Evolutionary conservation across 2,329 filamentous ascomycete species (phyloP).

Genomic region (Aspergillaceae sp.): DNA sequence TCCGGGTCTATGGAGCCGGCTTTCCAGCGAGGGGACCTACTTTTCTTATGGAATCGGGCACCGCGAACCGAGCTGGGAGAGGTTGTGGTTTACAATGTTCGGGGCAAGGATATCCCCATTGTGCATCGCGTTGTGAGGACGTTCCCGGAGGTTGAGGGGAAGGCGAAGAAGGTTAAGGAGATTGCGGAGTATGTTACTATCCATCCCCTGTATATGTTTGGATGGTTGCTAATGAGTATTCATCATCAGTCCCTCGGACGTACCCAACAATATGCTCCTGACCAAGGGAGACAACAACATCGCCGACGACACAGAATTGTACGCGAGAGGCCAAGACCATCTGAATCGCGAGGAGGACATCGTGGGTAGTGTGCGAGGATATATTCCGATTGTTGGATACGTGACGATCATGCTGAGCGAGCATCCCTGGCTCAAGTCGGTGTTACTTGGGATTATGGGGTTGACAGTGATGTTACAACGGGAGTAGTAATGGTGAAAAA

Average conservation of each 20-base stretch:
- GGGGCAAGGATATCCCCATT: slow-evolving; percentile 93
- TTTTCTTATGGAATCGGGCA: slow-evolving; percentile 56
- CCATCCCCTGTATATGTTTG: not conserved
- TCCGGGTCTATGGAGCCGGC: slow-evolving; percentile 62
- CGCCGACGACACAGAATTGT: slow-evolving; percentile 85
- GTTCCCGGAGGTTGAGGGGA: slow-evolving; percentile 42
- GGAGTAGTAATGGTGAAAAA: slow-evolving; percentile 48
- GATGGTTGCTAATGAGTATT: slow-evolving; percentile 1
- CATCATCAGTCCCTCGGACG: slow-evolving; percentile 6
- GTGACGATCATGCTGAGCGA: slow-evolving; percentile 94
- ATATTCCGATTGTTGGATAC: slow-evolving; percentile 91
- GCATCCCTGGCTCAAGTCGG: slow-evolving; percentile 94
- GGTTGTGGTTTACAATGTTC: slow-evolving; percentile 74
- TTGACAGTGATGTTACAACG: slow-evolving; percentile 84
- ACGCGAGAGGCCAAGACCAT: slow-evolving; percentile 78
- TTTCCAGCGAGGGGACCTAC: slow-evolving; percentile 55
- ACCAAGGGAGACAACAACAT: slow-evolving; percentile 98
- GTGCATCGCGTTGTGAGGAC: slow-evolving; percentile 82
- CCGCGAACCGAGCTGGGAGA: slow-evolving; percentile 60
- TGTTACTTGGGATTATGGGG: slow-evolving; percentile 90
- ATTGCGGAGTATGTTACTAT: slow-evolving; percentile 19
- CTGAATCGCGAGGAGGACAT: slow-evolving; percentile 75
- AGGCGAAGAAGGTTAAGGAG: slow-evolving; percentile 28
- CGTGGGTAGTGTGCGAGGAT: slow-evolving; percentile 83
- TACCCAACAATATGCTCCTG: slow-evolving; percentile 52